Evolutionary conservation across 176 grass and related monocot genomes (phyloP).

Genomic region (Ananas comosus): DNA sequence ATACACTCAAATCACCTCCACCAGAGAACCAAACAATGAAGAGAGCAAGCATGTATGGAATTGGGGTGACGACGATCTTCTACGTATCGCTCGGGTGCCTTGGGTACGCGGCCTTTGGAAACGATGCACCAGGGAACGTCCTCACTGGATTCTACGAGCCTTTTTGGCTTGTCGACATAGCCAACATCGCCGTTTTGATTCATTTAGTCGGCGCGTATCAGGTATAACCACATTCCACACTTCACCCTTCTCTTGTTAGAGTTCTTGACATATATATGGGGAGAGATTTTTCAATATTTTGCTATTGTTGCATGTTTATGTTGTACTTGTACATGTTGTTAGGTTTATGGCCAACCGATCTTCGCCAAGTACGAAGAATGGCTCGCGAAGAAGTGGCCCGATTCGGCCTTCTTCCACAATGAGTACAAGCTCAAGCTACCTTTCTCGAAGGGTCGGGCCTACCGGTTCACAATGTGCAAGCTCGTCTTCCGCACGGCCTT

Average conservation of each 20-base stretch:
- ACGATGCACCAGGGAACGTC: slow-evolving; percentile 65
- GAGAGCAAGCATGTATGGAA: slow-evolving; percentile 74
- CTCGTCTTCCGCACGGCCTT: slow-evolving; percentile 65
- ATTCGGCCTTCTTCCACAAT: slow-evolving; percentile 45
- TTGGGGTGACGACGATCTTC: slow-evolving; percentile 68
- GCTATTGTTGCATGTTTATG: background rate
- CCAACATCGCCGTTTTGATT: slow-evolving; percentile 66
- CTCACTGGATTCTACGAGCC: slow-evolving; percentile 90
- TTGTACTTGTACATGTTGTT: background rate
- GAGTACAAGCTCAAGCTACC: slow-evolving; percentile 49
- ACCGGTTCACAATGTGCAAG: slow-evolving; percentile 57
- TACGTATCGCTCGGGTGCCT: slow-evolving; percentile 84
- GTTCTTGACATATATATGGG: background rate
- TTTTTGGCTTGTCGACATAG: slow-evolving; percentile 82
- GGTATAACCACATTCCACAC: slow-evolving; percentile 17
- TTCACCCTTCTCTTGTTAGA: background rate
- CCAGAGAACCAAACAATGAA: slow-evolving; percentile 97
- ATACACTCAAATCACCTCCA: slow-evolving; percentile 73
- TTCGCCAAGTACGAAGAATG: slow-evolving; percentile 75
- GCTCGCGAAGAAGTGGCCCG: slow-evolving; percentile 49
- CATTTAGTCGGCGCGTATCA: slow-evolving; percentile 81
- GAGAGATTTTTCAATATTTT: background rate
- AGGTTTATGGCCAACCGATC: slow-evolving; percentile 76
- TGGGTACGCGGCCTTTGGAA: slow-evolving; percentile 91
- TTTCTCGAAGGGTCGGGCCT: slow-evolving; percentile 19